Base-by-base conservation (phyloP, 352 stramenopile species). In the Globisporangium ultimum region DNA sequence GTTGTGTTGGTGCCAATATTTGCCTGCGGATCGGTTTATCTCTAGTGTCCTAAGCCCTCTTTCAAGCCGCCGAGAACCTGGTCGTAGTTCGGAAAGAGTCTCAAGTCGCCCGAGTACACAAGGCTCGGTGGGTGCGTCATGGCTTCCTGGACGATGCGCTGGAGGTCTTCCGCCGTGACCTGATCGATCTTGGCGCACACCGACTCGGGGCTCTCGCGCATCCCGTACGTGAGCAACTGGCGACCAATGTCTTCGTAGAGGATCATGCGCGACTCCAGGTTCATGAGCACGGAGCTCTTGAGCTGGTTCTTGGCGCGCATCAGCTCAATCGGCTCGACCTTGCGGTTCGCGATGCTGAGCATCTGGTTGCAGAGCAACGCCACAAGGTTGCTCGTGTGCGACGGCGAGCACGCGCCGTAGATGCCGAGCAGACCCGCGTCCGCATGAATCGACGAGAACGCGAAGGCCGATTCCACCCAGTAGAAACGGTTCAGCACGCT, bases 171-270 rank as follows among this genome's bases (percentile, higher is more conserved):
- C n/a, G 81, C 72, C 54, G 86, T 96, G 55, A 97, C 86, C 28
- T 75, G 65, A 59, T 97, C 85, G 61, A 97, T 97, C 76, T 96
- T 94, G 54, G 72, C 73, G 62, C 84, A 95, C 17, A 97, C 86
- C 17, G 73, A 76, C 59, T 88, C 80, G n/a, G 89, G 87, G 59
- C 86, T 89, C 71, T 98, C 89, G 45, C 94, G 81, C 50, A 89
- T 73, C 20, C 95, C 96, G 72, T 99, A 99, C 13, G 97, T 99
- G 24, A 99, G 83, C 38, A 99, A 78, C 53, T 99, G 98, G 24
- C 97, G 86, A 3, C 93, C 97, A 69, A 99, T 98, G 79, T 99
- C 98, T 82, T 99, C 98, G 74, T 98, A 99, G 61, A 99, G 69
- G 51, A 99, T 95, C 71, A 99, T 87, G 28, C 97, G 81, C 22